These are phyloP conservation scores for Clathrus columnatus DNA, from an alignment of 768 basidiomycete species.

Conservation along the genomic window DNA sequence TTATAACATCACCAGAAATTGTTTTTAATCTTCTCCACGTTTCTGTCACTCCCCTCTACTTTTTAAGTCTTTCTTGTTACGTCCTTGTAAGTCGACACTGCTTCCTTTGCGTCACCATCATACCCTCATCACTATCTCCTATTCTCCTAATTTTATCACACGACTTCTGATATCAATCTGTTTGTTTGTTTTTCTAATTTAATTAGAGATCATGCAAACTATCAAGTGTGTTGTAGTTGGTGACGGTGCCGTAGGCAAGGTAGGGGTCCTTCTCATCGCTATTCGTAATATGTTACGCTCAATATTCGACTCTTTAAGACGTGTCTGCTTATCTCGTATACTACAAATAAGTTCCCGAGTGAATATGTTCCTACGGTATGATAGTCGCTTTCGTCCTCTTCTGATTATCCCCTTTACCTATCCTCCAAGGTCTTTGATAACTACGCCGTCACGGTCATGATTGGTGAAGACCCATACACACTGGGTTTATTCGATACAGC, in stretches of 20 bases:
- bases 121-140: neutral
- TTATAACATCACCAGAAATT: neutral
- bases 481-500: constrained; percentile 98
- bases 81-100: neutral
- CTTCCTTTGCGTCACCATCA: neutral
- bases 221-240: constrained; percentile 98
- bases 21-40: neutral
- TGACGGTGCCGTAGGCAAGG: constrained; percentile 98
- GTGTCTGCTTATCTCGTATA: constrained; percentile 94
- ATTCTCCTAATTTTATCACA: neutral
- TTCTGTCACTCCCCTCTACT: neutral
- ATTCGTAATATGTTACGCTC: neutral
- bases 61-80: neutral
- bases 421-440: constrained; percentile 98
- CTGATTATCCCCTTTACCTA: constrained; percentile 16
- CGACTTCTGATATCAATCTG: neutral
- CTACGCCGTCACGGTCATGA: constrained; percentile 99
- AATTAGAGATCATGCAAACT: constrained; percentile 62
- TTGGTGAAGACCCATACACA: constrained; percentile 98
- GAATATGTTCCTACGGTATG: constrained; percentile 98
- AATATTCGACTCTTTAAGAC: constrained; percentile 41
- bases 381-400: constrained; percentile 15
- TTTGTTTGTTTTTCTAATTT: too few species aligned
- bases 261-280: constrained; percentile 30
- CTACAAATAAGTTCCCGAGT: constrained; percentile 96